Percentiles rank a stretch among this genome's conserved stretches.
Conservation (phyloP, 179 eudicot genomes). For the Carnegiea gigantea region DNA sequence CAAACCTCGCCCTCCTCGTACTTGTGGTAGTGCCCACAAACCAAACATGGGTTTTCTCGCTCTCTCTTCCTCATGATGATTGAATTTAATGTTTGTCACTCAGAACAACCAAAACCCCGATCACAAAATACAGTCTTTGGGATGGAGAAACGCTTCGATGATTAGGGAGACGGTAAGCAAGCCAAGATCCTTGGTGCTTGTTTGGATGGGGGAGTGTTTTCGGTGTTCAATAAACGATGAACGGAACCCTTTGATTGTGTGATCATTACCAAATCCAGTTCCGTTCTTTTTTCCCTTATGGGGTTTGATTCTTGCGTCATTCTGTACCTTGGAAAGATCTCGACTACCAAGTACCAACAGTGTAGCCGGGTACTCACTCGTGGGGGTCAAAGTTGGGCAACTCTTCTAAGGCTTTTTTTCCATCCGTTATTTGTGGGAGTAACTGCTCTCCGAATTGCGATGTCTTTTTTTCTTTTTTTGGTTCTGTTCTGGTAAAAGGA, state of each 20-base stretch:
- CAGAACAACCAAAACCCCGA: conserved; percentile 16
- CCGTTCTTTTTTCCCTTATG: neutral
- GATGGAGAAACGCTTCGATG: neutral
- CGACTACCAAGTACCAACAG: neutral
- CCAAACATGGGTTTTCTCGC: conserved; percentile 79
- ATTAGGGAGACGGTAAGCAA: neutral
- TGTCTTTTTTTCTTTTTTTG: too few species aligned
- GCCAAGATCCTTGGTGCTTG: neutral
- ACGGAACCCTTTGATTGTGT: conserved; percentile 16
- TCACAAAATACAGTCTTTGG: conserved; percentile 7
- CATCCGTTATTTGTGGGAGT: too few species aligned
- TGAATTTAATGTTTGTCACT: neutral
- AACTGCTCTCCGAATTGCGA: too few species aligned
- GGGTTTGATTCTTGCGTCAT: neutral
- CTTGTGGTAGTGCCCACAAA: conserved; percentile 94
- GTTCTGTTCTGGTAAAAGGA: too few species aligned
- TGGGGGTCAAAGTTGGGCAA: neutral
- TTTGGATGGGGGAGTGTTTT: neutral
- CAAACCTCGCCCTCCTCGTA: conserved; percentile 93
- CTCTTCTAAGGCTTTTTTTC: neutral
- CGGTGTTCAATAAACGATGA: neutral
- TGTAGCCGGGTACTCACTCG: neutral
- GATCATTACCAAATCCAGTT: conserved; percentile 2
- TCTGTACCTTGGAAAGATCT: neutral
- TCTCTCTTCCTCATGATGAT: conserved; percentile 66